A percentile compares a stretch with the other conserved stretches of the same genome.
Conservation (phyloP, 2,329 filamentous ascomycete genomes). For the Fusarium azukiicola region DNA sequence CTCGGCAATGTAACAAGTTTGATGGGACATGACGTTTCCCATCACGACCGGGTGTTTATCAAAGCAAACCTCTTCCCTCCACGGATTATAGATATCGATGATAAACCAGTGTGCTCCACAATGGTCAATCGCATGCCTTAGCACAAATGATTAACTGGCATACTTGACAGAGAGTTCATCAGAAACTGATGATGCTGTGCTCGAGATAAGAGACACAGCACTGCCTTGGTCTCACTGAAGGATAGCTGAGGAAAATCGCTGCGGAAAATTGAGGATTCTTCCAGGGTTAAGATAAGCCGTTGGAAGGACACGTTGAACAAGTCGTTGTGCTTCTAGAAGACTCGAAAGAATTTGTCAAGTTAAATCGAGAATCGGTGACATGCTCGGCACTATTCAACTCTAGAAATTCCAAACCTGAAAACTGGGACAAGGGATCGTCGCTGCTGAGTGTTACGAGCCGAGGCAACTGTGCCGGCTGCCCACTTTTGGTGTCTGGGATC, state of each 20-base stretch:
- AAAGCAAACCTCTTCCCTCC: no score
- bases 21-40: no score
- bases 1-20: no score
- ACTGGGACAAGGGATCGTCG: background rate
- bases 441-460: background rate
- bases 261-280: background rate
- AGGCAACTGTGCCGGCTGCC: slow-evolving; percentile 2
- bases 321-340: background rate
- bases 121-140: no score
- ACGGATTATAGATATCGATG: no score
- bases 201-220: background rate
- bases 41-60: no score
- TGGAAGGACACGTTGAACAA: background rate
- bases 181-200: no score
- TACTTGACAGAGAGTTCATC: no score
- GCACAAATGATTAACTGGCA: no score
- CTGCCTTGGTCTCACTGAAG: background rate
- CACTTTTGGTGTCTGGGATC: background rate
- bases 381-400: background rate
- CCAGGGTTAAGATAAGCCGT: background rate
- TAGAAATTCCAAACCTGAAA: background rate
- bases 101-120: no score
- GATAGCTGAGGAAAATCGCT: background rate
- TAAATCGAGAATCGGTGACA: background rate
- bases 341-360: background rate